Base-by-base conservation (phyloP, 176 grass and related monocot genomes). In the Poa pratensis region DNA sequence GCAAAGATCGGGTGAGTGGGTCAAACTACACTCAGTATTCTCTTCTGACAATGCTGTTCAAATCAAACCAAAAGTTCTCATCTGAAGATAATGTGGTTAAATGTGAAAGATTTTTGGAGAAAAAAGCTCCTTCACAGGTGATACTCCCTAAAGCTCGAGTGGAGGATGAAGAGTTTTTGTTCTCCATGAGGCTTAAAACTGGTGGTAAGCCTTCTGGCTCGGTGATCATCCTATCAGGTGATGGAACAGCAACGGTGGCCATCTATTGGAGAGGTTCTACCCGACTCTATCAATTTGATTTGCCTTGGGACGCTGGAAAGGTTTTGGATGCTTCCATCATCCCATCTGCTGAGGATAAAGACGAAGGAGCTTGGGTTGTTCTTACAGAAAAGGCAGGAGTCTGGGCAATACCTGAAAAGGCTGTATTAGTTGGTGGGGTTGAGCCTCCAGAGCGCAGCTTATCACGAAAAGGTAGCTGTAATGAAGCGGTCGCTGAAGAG, bases 391-490 rank as follows among this genome's bases (percentile, higher is more conserved):
- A 90, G 66, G 96, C 93, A 86, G 96, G 96, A 76, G 48, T 94
- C 84, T 98, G 96, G 93, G 91, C 89, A 67, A 94, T 98, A 82
- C 96, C 93, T 88, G 96, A 98, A 90, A 98, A 98, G 28, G 93
- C 96, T 87, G 89, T 98, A 81, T 89, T 95, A 89, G 89, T 95
- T 89, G 96, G 96, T 90, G 96, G 93, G 32, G 96, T 98, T 86
- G 89, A 98, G 55, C 96, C 96, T 48, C 96, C 96, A 51, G 96
- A 98, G 26, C 90, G 91, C 77, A 98, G 96, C 79, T 98, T 98
- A 78, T 98, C 96, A 82, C 89, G 93, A 76, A 98, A 95, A 85
- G 96, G 93, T 64, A 98, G 96, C 78, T 90, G 91, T 67, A 98
- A 95, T 86, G 96, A 96, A 88, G 82, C 83, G 14, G 83, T 93